phyloP scores from a whole-genome alignment of 75 land plant genomes.

The Cunninghamia lanceolata region DNA sequence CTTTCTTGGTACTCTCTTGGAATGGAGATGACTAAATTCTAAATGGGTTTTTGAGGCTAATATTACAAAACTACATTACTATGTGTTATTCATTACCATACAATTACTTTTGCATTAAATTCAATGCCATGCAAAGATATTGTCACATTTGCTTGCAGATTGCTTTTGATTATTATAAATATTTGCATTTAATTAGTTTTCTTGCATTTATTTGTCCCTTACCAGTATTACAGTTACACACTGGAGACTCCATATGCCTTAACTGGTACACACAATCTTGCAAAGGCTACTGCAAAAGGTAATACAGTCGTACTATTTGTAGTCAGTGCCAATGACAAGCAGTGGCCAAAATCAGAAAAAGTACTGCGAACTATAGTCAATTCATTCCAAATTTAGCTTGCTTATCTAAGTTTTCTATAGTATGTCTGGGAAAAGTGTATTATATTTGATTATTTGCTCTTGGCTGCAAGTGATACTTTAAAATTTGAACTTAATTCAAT shows the following conservation, averaged over 20 bases:
- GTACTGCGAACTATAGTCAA: constrained; percentile 65
- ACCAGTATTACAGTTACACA: constrained; percentile 84
- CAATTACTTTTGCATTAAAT: neutral
- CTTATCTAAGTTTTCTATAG: neutral
- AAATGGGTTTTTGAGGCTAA: neutral
- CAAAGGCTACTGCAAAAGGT: constrained; percentile 96
- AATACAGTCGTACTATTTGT: constrained; percentile 87
- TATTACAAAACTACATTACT: neutral
- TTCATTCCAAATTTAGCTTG: constrained; percentile 63
- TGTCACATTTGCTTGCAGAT: neutral
- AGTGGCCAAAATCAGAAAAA: constrained; percentile 74
- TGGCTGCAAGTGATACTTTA: neutral
- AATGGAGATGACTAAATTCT: neutral
- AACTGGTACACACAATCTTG: constrained; percentile 94
- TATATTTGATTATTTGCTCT: neutral
- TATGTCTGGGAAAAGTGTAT: neutral
- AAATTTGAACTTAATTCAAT: neutral
- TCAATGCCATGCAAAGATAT: neutral
- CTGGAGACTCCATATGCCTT: constrained; percentile 92
- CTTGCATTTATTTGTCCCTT: neutral
- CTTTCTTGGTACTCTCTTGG: neutral
- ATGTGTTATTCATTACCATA: neutral
- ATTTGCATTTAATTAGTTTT: neutral
- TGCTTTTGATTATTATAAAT: neutral
- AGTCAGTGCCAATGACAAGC: constrained; percentile 90